Evolutionary conservation across 495 filamentous ascomycete species (phyloP), one percentile per base, ranked within the genome.

Genomic region (Penicillium desertorum): DNA sequence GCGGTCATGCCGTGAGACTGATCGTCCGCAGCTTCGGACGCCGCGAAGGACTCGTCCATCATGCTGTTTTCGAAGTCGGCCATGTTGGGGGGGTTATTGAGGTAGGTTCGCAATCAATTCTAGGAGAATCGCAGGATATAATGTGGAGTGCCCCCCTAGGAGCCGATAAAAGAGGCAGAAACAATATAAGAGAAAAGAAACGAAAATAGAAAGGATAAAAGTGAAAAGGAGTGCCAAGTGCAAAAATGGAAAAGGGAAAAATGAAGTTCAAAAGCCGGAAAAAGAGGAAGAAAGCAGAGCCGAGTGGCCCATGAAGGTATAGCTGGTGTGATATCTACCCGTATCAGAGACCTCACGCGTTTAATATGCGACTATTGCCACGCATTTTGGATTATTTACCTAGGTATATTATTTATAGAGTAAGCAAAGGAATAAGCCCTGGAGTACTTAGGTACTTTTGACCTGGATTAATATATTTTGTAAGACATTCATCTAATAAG

Each of bases 1-100:
- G 76, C 81, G 16, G 80, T 83, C 55, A 75, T 73, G 45, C 74
- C 79, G 60, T 82, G 78, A 27, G 72, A 73, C 64, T 65, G 75
- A 54, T 74, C 76, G 54, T 79, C 76, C 17, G 66, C 71, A 22
- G 64, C 60, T 48, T 79, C 75, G 59, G 72, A 73, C n/a, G 63
- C 63, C 52, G 72, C 71, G 54, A 78, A 75, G 42, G 77, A 81
- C 39, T 78, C 77, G 60, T 80, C 79, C 57, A 73, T 71, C 53
- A 72, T 65, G 54, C 63, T 62, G 47, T 62, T 63, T 42, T 79
- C 77, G 60, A 71, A 66, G 12, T 78, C 76, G 23, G 75, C 66
- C 74, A 77, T 78, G 11, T 58, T 66, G 63, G 39, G 63, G 39
- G 32, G 30, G 34, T 34, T 45, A 46, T 47, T 46, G 60, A 47